phyloP scores from a whole-genome alignment of 306 rosid species.

The Cicer arietinum region DNA sequence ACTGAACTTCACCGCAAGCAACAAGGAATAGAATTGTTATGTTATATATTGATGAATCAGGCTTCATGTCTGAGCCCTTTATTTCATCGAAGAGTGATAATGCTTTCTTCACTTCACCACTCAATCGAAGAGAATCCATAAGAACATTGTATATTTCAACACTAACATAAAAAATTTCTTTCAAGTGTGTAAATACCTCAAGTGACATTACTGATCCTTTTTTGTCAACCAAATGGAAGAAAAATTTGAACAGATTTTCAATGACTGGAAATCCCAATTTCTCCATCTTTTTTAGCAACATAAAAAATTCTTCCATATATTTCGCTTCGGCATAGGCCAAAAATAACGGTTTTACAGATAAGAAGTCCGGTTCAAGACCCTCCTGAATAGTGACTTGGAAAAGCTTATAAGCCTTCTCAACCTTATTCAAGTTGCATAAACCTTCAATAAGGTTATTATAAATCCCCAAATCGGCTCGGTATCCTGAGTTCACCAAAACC shows the following conservation, averaged over 20 bases:
- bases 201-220: slow-evolving; percentile 53
- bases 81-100: slow-evolving; percentile 66
- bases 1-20: slow-evolving; percentile 59
- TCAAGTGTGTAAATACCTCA: slow-evolving; percentile 57
- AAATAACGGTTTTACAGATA: slow-evolving; percentile 60
- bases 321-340: slow-evolving; percentile 53
- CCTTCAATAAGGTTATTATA: slow-evolving; percentile 75
- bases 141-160: slow-evolving; percentile 62
- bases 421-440: slow-evolving; percentile 63
- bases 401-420: slow-evolving; percentile 72
- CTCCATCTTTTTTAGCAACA: slow-evolving; percentile 66
- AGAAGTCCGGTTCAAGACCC: slow-evolving; percentile 65
- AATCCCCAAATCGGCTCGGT: slow-evolving; percentile 73
- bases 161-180: slow-evolving; percentile 53
- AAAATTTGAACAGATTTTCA: slow-evolving; percentile 59
- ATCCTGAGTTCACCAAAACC: slow-evolving; percentile 74
- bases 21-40: slow-evolving; percentile 57
- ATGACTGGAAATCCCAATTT: slow-evolving; percentile 56
- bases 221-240: slow-evolving; percentile 57
- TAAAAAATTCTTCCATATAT: slow-evolving; percentile 57
- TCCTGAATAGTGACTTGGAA: slow-evolving; percentile 60
- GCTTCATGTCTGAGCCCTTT: slow-evolving; percentile 52
- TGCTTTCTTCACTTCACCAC: slow-evolving; percentile 57
- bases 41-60: slow-evolving; percentile 57
- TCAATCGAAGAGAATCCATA: slow-evolving; percentile 62